Conservation (phyloP, 768 basidiomycete genomes). For the Favolaschia claudopus region DNA sequence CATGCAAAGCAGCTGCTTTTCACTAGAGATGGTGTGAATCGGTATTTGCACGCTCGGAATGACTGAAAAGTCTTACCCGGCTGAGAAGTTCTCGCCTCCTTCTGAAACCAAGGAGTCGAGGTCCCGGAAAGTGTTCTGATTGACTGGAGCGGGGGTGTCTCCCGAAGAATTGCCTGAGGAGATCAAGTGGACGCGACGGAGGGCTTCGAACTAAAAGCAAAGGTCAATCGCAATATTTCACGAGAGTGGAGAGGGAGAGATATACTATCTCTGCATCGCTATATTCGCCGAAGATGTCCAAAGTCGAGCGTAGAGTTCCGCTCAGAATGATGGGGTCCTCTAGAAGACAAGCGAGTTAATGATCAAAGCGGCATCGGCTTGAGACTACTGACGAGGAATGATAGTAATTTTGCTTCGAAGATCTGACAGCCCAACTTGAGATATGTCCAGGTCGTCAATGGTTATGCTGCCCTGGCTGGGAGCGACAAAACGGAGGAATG, state of each 20-base stretch:
- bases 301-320: slow-evolving; percentile 78
- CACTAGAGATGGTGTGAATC: slow-evolving; percentile 41
- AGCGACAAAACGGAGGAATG: slow-evolving; percentile 86
- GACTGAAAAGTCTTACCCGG: slow-evolving; percentile 59
- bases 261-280: slow-evolving; percentile 79
- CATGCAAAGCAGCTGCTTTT: slow-evolving; percentile 87
- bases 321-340: slow-evolving; percentile 92
- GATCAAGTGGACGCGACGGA: slow-evolving; percentile 83
- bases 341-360: slow-evolving; percentile 30
- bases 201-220: slow-evolving; percentile 70
- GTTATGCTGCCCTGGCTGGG: slow-evolving; percentile 67
- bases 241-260: no score
- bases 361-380: no score
- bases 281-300: slow-evolving; percentile 89
- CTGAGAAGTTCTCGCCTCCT: slow-evolving; percentile 90
- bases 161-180: slow-evolving; percentile 55
- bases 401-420: slow-evolving; percentile 74
- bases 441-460: slow-evolving; percentile 72
- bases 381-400: slow-evolving; percentile 64
- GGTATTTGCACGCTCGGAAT: neutral
- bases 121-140: slow-evolving; percentile 78
- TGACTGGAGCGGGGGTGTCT: slow-evolving; percentile 58
- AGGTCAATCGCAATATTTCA: neutral
- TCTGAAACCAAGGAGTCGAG: slow-evolving; percentile 79
- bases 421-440: slow-evolving; percentile 71